These are phyloP conservation scores for Xylariomycetidae sp. DNA, from an alignment of 2,329 filamentous ascomycete genomes.

Conservation along the genomic window DNA sequence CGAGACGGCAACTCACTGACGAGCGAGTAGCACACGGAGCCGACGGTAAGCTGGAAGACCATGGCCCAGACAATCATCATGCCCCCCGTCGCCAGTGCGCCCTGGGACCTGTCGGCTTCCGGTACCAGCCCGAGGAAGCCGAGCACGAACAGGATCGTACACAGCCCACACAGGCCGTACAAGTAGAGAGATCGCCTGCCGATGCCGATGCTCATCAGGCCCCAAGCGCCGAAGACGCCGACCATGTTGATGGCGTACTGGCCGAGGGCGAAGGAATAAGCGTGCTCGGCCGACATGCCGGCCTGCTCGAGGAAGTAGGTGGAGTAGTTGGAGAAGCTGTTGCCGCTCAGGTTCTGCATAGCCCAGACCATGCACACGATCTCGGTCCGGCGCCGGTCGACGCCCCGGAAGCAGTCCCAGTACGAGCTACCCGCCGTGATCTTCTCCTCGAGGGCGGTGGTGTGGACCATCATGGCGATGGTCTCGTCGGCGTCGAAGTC, in stretches of 20 bases:
- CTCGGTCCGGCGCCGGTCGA: slow-evolving; percentile 72
- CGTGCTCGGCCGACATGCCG: slow-evolving; percentile 45
- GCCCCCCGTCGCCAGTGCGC: slow-evolving; percentile 74
- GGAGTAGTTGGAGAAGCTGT: slow-evolving; percentile 62
- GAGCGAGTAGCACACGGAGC: slow-evolving; percentile 84
- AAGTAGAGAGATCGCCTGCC: slow-evolving; percentile 72
- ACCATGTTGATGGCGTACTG: slow-evolving; percentile 71
- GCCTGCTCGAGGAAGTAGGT: slow-evolving; percentile 59
- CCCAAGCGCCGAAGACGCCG: slow-evolving; percentile 78
- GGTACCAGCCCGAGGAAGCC: slow-evolving; percentile 78
- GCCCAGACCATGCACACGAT: slow-evolving; percentile 62
- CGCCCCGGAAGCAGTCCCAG: slow-evolving; percentile 77
- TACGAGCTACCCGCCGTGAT: slow-evolving; percentile 47
- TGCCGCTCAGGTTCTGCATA: slow-evolving; percentile 60
- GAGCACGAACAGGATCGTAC: slow-evolving; percentile 72
- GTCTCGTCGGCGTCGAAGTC: background rate
- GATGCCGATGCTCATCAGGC: slow-evolving; percentile 68
- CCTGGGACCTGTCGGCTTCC: slow-evolving; percentile 52
- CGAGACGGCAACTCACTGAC: slow-evolving; percentile 80
- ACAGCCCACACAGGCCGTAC: slow-evolving; percentile 69
- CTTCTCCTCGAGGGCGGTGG: slow-evolving; percentile 44
- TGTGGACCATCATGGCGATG: slow-evolving; percentile 48
- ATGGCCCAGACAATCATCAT: slow-evolving; percentile 83
- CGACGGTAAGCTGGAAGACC: slow-evolving; percentile 81
- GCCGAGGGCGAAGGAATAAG: slow-evolving; percentile 59